These are phyloP conservation scores for Neurospora sp. DNA, from an alignment of 495 filamentous ascomycete genomes.

Conservation along the genomic window DNA sequence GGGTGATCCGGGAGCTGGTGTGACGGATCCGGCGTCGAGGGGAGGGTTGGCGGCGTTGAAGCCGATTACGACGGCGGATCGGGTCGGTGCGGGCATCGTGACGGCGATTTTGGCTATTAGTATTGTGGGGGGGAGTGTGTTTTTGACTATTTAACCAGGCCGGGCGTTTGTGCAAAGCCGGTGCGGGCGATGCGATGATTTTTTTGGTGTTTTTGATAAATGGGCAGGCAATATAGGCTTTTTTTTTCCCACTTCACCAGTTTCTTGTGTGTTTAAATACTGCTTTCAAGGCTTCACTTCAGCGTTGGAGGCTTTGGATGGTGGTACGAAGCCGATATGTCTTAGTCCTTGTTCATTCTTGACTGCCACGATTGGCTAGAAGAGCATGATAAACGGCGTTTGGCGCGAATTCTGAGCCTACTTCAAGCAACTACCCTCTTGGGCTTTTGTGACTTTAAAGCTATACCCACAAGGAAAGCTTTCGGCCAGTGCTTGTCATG, in stretches of 20 bases:
- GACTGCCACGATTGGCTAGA: background rate
- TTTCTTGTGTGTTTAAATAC: background rate
- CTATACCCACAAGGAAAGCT: too few species aligned
- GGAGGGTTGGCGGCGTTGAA: constrained; percentile 14
- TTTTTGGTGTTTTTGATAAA: background rate
- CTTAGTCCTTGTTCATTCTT: background rate
- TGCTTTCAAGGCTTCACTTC: background rate
- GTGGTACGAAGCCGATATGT: background rate
- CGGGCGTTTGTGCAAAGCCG: background rate
- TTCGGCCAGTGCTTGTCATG: too few species aligned
- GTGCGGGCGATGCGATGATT: background rate
- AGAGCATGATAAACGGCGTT: background rate
- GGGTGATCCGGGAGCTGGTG: constrained; percentile 50
- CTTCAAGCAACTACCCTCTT: constrained; percentile 11
- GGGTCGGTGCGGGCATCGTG: constrained; percentile 54
- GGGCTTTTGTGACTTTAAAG: background rate
- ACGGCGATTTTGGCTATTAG: constrained; percentile 47
- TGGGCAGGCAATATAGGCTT: background rate
- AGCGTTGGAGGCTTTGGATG: background rate
- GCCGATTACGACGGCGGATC: constrained; percentile 45
- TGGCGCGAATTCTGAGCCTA: background rate
- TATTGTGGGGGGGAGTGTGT: constrained; percentile 38
- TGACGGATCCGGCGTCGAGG: constrained; percentile 3
- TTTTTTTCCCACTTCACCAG: background rate
- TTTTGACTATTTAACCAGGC: constrained; percentile 26